Evolutionary conservation across 495 filamentous ascomycete genomes (phyloP), one percentile per base, ranked within the genome.

Genomic region (Jackrogersella minutella): DNA sequence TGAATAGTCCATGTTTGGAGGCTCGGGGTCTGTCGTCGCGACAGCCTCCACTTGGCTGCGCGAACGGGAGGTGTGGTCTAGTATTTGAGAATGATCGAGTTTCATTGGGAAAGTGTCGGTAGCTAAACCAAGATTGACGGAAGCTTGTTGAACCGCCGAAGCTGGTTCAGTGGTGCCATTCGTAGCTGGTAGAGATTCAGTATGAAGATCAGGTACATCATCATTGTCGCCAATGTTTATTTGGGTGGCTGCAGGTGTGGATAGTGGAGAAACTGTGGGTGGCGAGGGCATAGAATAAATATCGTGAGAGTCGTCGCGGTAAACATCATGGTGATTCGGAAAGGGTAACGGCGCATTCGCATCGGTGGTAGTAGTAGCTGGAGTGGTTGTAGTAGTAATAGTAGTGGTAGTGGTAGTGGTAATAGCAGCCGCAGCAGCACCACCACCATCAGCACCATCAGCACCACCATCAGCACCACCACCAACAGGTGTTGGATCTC

Each of bases 1-100:
- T 0, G 71, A 68, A 43, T 63, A 74, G 31, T 73, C 70, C 9
- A 59, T 53, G 21, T 46, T 44, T 14, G 60, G 21, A 9, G 67
- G 67, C 16, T 73, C 72, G 54, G 69, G 72, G 19, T 74, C 72
- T 2, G 72, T 74, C 6, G 72, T 74, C 36, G 72, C 72, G 50
- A 74, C 68, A 50, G 72, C 72, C 57, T 74, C 60, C 1, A 74
- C 40, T 52, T 70, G 72, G 46, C 17, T 58, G 52, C 59, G 66
- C 58, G 49, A 22, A 17, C 39, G 54, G 5, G 51, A 47, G 8
- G 22, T 19, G 21, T 62, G 51, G 5, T 72, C 65, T 28, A 33
- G 49, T 54, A 58, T 55, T 24, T 55, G 64, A 22, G 57, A 36
- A 13, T 64, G 61, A 13, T 52, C 50, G 9, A 70, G 24, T 7